Evolutionary conservation across 768 basidiomycete genomes (phyloP).

Genomic region (Boletus coccyginus): DNA sequence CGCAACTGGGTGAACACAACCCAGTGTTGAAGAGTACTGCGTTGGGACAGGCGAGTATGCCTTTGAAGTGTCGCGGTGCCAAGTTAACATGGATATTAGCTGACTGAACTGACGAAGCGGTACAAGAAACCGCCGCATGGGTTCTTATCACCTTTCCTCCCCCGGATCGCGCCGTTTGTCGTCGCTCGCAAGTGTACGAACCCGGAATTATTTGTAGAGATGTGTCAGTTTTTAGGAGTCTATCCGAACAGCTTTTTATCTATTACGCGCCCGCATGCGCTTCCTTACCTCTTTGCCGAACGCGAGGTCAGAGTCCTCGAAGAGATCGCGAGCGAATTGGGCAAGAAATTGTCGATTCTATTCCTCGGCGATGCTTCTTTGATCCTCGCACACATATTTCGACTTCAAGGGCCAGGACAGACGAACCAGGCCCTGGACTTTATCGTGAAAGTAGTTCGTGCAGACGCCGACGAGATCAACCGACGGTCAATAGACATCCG

Average conservation of each 20-base stretch:
- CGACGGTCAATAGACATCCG: constrained; percentile 39
- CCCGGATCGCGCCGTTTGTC: constrained; percentile 63
- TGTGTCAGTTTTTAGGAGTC: constrained; percentile 65
- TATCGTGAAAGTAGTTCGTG: constrained; percentile 55
- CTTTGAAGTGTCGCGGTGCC: not conserved
- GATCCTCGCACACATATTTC: constrained; percentile 66
- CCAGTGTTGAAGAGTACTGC: constrained; percentile 68
- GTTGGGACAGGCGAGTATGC: constrained; percentile 54
- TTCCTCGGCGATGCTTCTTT: constrained; percentile 56
- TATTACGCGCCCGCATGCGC: constrained; percentile 57
- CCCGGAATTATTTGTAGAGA: constrained; percentile 57
- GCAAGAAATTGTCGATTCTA: constrained; percentile 42
- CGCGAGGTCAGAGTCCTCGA: constrained; percentile 59
- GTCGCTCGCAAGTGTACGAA: constrained; percentile 56
- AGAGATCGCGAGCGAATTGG: constrained; percentile 54
- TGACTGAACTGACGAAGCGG: constrained; percentile 53
- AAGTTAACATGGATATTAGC: constrained; percentile 37
- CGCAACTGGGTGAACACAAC: constrained; percentile 65
- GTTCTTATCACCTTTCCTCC: constrained; percentile 67
- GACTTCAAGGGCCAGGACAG: constrained; percentile 50
- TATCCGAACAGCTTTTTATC: constrained; percentile 59
- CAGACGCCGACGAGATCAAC: constrained; percentile 36
- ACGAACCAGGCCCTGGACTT: constrained; percentile 62
- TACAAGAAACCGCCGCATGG: constrained; percentile 62
- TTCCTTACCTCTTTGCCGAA: constrained; percentile 67